Percentiles rank a stretch among this genome's conserved stretches.
These are phyloP conservation scores for Pachyrhizus erosus DNA, from an alignment of 306 rosid genomes.

Conservation along the genomic window DNA sequence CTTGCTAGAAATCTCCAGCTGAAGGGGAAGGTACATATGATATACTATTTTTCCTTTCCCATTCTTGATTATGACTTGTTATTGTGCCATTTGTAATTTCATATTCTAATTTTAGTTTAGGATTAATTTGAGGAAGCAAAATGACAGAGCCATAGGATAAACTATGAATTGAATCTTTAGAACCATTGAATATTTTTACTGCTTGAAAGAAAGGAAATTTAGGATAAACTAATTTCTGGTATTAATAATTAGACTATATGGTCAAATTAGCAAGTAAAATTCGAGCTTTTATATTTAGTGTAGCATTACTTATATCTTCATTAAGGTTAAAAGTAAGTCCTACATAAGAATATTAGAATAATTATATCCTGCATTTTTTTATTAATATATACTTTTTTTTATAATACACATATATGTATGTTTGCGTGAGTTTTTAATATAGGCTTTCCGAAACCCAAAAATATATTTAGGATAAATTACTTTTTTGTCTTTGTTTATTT, in stretches of 20 bases:
- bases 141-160: neutral
- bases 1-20: neutral
- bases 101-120: neutral
- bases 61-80: neutral
- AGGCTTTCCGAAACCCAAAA: too few relatives aligned
- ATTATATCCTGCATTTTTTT: too few relatives aligned
- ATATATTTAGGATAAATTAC: too few relatives aligned
- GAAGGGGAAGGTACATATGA: neutral
- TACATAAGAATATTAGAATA: neutral
- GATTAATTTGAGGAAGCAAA: neutral
- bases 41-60: neutral
- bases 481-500: too few relatives aligned
- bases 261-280: neutral
- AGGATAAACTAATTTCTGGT: neutral
- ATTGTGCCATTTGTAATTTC: neutral
- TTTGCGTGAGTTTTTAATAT: too few relatives aligned
- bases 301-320: neutral
- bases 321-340: neutral
- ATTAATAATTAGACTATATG: neutral
- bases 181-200: neutral
- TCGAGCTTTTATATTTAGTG: neutral
- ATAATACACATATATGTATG: too few relatives aligned
- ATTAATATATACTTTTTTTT: too few relatives aligned
- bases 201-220: neutral
- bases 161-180: neutral